A percentile compares a stretch with the other conserved stretches of the same genome.
Conservation (phyloP, 768 basidiomycete genomes). For the Russula ochroleuca region DNA sequence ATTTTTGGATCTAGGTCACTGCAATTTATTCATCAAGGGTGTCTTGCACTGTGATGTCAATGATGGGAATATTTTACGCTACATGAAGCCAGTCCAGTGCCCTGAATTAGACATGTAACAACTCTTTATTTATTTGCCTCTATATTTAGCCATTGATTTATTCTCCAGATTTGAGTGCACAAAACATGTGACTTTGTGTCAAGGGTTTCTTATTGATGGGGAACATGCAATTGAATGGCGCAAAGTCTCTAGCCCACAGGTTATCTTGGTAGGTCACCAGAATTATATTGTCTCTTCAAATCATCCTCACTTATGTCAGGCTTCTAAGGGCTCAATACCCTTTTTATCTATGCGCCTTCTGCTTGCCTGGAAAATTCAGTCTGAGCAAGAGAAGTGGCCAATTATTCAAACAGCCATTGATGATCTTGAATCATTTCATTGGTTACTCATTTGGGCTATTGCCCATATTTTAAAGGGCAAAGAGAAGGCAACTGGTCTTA, state of each 20-base stretch:
- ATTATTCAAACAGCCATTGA: background rate
- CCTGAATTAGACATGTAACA: background rate
- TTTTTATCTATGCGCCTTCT: background rate
- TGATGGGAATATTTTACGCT: background rate
- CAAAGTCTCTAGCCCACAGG: too few relatives aligned
- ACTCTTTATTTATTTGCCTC: background rate
- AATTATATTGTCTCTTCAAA: background rate
- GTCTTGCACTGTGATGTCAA: background rate
- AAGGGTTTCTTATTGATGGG: background rate
- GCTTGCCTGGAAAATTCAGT: accelerated
- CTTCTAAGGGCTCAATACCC: background rate
- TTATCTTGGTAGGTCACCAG: background rate
- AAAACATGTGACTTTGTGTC: background rate
- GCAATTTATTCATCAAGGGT: background rate
- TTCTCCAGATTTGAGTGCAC: background rate
- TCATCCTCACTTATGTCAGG: too few relatives aligned
- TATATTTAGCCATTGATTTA: background rate
- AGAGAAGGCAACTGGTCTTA: too few relatives aligned
- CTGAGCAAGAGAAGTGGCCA: too few relatives aligned
- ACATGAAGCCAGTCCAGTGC: background rate
- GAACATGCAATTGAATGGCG: conserved; percentile 4
- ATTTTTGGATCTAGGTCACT: background rate
- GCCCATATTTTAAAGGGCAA: background rate
- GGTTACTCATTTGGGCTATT: background rate
- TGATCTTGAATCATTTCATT: conserved; percentile 3